These are phyloP conservation scores for Coriaria nepalensis DNA, from an alignment of 306 rosid genomes.

Conservation along the genomic window DNA sequence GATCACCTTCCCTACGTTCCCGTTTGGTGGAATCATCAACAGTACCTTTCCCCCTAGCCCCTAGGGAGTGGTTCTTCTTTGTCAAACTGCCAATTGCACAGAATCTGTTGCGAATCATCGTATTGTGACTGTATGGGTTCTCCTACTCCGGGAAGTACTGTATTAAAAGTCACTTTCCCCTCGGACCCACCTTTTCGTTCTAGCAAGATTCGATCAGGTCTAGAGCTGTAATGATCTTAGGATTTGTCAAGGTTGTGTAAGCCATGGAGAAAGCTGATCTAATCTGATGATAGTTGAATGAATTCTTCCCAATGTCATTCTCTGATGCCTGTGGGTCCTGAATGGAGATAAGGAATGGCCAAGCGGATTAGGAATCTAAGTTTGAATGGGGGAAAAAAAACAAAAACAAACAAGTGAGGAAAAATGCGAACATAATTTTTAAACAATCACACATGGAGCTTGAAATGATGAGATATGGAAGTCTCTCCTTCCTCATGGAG, in stretches of 20 bases:
- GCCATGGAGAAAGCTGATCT: slow-evolving; percentile 92
- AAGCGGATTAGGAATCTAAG: slow-evolving; percentile 44
- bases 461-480: no score
- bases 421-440: not conserved
- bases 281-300: slow-evolving; percentile 82
- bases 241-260: slow-evolving; percentile 55
- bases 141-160: slow-evolving; percentile 93
- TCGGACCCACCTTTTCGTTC: slow-evolving; percentile 71
- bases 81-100: slow-evolving; percentile 65
- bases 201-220: slow-evolving; percentile 59
- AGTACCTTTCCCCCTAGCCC: slow-evolving; percentile 34
- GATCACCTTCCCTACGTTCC: slow-evolving; percentile 8
- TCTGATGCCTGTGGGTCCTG: slow-evolving; percentile 98
- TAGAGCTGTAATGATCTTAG: slow-evolving; percentile 43
- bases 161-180: slow-evolving; percentile 53
- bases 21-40: slow-evolving; percentile 24
- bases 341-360: slow-evolving; percentile 66
- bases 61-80: slow-evolving; percentile 79
- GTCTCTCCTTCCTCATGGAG: no score
- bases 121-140: slow-evolving; percentile 36
- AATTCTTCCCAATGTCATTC: slow-evolving; percentile 90
- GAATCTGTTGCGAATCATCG: slow-evolving; percentile 35
- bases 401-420: not conserved
- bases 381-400: slow-evolving; percentile 6
- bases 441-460: no score